These are phyloP conservation scores for Ajuga chamaepitys DNA, from an alignment of 257 asterid species.

Conservation along the genomic window DNA sequence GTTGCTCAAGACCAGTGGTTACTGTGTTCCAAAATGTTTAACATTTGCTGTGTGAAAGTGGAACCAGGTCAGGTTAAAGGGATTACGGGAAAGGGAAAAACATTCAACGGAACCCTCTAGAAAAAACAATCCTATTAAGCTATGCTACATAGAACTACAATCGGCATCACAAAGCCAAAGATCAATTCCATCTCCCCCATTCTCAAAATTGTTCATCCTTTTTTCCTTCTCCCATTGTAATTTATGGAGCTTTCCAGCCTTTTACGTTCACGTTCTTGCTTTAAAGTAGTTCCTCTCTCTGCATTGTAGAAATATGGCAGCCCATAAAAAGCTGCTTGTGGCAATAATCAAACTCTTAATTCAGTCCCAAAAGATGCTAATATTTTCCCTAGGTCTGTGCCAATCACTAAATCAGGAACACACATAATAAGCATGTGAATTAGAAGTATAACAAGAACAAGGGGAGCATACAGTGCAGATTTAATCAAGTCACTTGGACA, in stretches of 20 bases:
- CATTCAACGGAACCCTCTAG: not conserved
- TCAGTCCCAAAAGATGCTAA: slow-evolving; percentile 9
- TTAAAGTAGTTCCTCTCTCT: slow-evolving; percentile 15
- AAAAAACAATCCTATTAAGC: not conserved
- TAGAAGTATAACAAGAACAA: not conserved
- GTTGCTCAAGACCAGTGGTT: not conserved
- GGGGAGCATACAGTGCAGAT: not conserved
- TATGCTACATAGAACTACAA: slow-evolving; percentile 1
- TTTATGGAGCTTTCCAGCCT: slow-evolving; percentile 24
- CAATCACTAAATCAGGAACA: not conserved
- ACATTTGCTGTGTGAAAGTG: not conserved
- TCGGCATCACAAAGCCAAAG: not conserved
- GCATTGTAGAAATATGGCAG: slow-evolving; percentile 12
- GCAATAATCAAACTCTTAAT: slow-evolving; percentile 13
- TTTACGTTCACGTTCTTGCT: slow-evolving; percentile 29
- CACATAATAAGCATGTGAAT: slow-evolving; percentile 1
- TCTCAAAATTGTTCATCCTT: slow-evolving; percentile 5
- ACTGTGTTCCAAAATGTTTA: not conserved
- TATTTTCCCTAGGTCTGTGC: slow-evolving; percentile 4
- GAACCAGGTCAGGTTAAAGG: not conserved
- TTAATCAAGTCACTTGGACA: not conserved
- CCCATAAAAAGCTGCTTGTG: slow-evolving; percentile 20
- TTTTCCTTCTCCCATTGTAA: slow-evolving; percentile 19
- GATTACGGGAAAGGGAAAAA: not conserved
- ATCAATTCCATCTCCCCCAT: not conserved